Evolutionary conservation across 2,329 filamentous ascomycete genomes (phyloP).

Genomic region (Pyrenochaeta sp.): DNA sequence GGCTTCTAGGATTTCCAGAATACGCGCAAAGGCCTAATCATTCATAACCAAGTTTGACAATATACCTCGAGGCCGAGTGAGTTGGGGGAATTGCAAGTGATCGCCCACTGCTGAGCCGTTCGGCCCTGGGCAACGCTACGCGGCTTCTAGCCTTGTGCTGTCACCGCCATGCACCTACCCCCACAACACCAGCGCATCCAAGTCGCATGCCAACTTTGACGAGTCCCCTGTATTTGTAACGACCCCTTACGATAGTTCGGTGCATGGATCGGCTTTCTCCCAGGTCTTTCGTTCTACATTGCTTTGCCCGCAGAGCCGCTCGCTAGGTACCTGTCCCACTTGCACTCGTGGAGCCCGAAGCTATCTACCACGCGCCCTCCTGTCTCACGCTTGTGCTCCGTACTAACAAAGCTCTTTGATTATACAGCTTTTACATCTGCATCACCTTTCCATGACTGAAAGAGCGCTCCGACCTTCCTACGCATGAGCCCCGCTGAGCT

Average conservation of each 20-base stretch:
- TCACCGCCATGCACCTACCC: conserved; percentile 16
- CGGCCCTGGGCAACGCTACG: conserved; percentile 17
- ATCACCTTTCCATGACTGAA: conserved; percentile 24
- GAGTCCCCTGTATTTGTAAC: conserved; percentile 27
- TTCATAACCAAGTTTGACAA: no score
- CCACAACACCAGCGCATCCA: conserved; percentile 12
- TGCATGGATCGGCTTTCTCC: conserved; percentile 26
- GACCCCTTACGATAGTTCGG: conserved; percentile 12
- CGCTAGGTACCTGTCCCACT: conserved; percentile 33
- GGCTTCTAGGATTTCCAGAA: not conserved
- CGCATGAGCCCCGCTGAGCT: conserved; percentile 34
- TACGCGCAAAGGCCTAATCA: not conserved
- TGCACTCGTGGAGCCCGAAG: conserved; percentile 21
- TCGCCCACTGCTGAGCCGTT: conserved; percentile 1
- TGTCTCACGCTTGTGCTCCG: conserved; percentile 15
- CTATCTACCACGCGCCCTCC: conserved; percentile 19
- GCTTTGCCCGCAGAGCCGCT: conserved; percentile 15
- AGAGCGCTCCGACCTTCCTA: conserved; percentile 20
- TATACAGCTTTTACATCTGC: conserved; percentile 19
- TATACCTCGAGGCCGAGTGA: not conserved
- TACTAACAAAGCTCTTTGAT: conserved; percentile 15
- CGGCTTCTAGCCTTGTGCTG: conserved; percentile 17
- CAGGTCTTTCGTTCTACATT: conserved; percentile 23
- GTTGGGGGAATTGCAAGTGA: not conserved
- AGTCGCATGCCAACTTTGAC: conserved; percentile 2